Evolutionary conservation across 139 green algal species (phyloP), one percentile per base, ranked within the genome.

Genomic region (Tetradesmus obliquus): DNA sequence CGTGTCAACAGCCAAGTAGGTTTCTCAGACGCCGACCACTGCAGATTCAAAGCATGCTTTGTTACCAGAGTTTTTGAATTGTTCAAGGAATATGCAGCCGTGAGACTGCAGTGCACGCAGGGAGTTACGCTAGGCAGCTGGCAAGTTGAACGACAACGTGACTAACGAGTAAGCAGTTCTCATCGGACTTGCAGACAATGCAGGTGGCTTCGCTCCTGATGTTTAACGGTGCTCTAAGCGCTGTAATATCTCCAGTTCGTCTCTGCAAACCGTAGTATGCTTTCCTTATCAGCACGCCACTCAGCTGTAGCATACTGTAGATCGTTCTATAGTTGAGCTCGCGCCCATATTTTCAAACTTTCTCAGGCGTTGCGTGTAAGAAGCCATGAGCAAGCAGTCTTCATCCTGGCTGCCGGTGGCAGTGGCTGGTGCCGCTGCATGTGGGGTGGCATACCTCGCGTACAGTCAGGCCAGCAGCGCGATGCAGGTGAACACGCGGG

Each of bases 391-490:
- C 79, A 15, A 66, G 81, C 81, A 58, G 53, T 58, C 81, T 4
- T 13, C 54, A 7, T 51, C 54, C 2, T 91, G 88, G 80, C 58
- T 88, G 19, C 88, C 88, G 9, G 79, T 54, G 51, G 88, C 84
- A 10, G 88, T 74, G 54, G 79, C 88, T 17, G 58, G 24, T 3
- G n/a, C 32, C n/a, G 80, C 60, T 58, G 88, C 88, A 72, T 79
- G 72, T 55, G 80, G 22, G 24, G 79, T 92, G 5, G 82, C 58
- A 51, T 92, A 88, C 24, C 2, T 88, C 3, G 80, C 80, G 2
- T 57, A 74, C 58, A 84, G 69, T 15, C 79, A 88, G 57, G 88
- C 87, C 9, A 45, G 53, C 19, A 91, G 62, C 72, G 85, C 85
- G 7, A 13, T 62, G 45, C 62, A 79, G 54, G 84, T 88, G 60